These are phyloP conservation scores for Babesia caballi DNA, from an alignment of 169 alveolate genomes.

Conservation along the genomic window DNA sequence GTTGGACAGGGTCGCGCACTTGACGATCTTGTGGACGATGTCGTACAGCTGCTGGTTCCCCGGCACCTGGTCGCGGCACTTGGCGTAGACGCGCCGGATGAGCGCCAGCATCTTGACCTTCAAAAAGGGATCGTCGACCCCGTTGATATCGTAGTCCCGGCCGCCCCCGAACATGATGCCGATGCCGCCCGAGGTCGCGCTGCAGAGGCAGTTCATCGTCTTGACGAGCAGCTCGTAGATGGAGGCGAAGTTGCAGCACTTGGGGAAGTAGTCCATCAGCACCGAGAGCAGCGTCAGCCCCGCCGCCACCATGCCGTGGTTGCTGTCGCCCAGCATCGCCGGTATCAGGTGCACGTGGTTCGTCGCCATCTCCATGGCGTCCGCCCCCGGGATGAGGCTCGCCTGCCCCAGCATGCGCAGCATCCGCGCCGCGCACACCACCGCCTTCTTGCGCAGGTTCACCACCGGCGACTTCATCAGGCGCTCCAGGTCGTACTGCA, in stretches of 20 bases:
- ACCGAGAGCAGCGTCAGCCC: constrained; percentile 89
- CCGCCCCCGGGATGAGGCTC: constrained; percentile 51
- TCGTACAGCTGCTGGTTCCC: constrained; percentile 46
- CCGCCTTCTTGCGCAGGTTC: constrained; percentile 94
- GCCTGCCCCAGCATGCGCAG: constrained; percentile 60
- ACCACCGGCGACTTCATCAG: constrained; percentile 90
- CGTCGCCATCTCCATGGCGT: constrained; percentile 75
- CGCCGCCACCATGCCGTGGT: constrained; percentile 94
- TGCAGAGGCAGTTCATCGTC: constrained; percentile 2
- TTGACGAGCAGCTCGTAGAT: constrained; percentile 46
- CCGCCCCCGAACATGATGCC: constrained; percentile 62
- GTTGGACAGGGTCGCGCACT: constrained; percentile 89
- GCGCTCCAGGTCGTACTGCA: constrained; percentile 85
- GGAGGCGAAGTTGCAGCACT: constrained; percentile 56
- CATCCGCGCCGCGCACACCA: constrained; percentile 82
- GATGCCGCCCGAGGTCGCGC: constrained; percentile 11
- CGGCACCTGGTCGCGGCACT: constrained; percentile 21
- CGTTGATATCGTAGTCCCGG: constrained; percentile 65
- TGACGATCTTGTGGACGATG: constrained; percentile 28
- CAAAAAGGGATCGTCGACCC: constrained; percentile 73
- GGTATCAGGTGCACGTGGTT: constrained; percentile 85
- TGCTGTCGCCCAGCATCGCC: constrained; percentile 89
- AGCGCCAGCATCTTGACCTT: constrained; percentile 68
- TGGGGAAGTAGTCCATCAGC: constrained; percentile 86
- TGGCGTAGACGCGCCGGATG: constrained; percentile 54